Base-by-base conservation (phyloP, 176 grass and related monocot genomes). In the Secale cereale region DNA sequence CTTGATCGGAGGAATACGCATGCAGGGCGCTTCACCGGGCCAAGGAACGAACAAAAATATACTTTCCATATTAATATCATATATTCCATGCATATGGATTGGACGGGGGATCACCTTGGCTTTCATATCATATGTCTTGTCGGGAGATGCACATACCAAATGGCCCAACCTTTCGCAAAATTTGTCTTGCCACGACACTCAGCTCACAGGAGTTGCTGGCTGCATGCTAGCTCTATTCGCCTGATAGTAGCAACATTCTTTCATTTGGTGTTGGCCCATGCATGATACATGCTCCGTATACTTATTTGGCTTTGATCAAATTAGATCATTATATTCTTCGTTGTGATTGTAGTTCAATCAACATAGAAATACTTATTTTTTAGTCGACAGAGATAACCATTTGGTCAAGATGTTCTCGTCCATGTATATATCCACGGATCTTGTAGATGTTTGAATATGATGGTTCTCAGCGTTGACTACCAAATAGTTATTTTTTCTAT, bases 91-190 rank as follows among this genome's bases (percentile, higher is more conserved):
- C 30, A 40, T 75, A 74, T 79, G 37, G 80, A 82, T 87, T 64
- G 48, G 30, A 74, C 71, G 71, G 26, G 40, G 43, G 76, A 90
- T 79, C 43, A 83, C 25, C 84, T 22, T 75, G 61, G 89, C 85
- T 80, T 87, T 81, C 76, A 45, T 62, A 83, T 86, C 70, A 80
- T 57, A 80, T 87, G 76, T 76, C 85, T 59, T 87, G 81, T 76
- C 85, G 81, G 59, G 23, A n/a, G 75, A 73, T 62, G 26, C 30
- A 70, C 74, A 45, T 56, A 63, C n/a, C 27, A 30, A 54, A 30
- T 90, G 65, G 54, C 19, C 31, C 70, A 31, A 37, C 20, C 35
- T 46, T 76, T 43, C 13, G 22, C 65, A 73, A 32, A 78, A 31
- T 33, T 40, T 77, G 78, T 82, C 30, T 66, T 50, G 36, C 75